Base-by-base conservation (phyloP, 1,139 yeast genomes). In the Saccharomyces hybrid region DNA sequence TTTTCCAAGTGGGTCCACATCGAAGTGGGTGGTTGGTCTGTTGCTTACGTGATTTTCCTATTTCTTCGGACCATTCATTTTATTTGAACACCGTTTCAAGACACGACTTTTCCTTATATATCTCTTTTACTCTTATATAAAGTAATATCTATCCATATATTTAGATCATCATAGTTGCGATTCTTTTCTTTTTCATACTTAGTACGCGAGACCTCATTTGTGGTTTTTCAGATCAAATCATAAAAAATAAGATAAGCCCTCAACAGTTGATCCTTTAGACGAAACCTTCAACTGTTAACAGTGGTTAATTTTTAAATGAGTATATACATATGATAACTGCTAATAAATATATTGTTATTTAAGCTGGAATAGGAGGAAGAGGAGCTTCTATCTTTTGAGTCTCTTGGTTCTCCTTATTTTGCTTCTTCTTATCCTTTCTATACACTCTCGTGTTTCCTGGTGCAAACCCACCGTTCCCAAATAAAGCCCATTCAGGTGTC, bases 381-480 rank as follows among this genome's bases (percentile, higher is more conserved):
- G 44, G 44, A 2, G 25, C 13, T 5, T 38, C 8, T 38, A 7
- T 16, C 13, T 16, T 16, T 38, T 14, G 8, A 7, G 23, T 34
- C 14, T 27, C 47, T 31, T 34, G 49, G 9, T 25, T 50, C 26
- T 50, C 48, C 26, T 48, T 44, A 28, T 32, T 25, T 34, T 31
- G 27, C 49, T 41, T 50, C 48, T 64, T 82, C 66, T 84, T 86
- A 42, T 86, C 86, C 68, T 84, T 85, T 63, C 88, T 78, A 62
- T 81, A 83, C 61, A 73, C 84, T 63, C 82, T 79, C 1, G 82
- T 80, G 71, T 90, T 97, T 5, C 78, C 87, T 0, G 98, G 98
- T 62, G 85, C 88, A 74, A 90, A 90, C 0, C 98, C 98, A 9
- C 91, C 96, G 26, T 93, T 82, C 1, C 96, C 97, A 81, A 89